Base-by-base conservation (phyloP, 2,329 filamentous ascomycete species). In the Boeremia exigua region DNA sequence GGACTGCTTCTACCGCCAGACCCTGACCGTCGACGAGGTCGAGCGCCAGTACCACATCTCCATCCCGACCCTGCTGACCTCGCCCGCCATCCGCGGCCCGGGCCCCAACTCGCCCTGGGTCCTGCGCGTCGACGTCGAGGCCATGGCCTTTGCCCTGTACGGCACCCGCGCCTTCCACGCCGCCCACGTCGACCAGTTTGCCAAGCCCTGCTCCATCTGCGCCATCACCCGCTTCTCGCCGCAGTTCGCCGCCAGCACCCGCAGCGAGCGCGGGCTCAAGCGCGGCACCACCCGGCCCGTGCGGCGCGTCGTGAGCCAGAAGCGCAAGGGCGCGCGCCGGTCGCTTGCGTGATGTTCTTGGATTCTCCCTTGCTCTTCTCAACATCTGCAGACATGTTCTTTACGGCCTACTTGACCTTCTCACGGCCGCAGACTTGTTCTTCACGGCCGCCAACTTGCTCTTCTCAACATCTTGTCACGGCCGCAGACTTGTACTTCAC, bases 1-100 rank as follows among this genome's bases (percentile, higher is more conserved):
- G 56, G 62, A 63, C 42, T 73, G 70, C 53, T 73, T 72, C 59
- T 72, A 69, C 50, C 59, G 63, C 7, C 69, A 71, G 45, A 59
- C 64, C 3, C 51, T 71, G 27, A 61, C 61, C 9, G 52, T 67
- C 45, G 58, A 69, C 9, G 71, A 73, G 57, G 60, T 73, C 10
- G 57, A 64, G 30, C 36, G 56, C 23, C 69, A 71, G 44, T 72
- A 69, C 48, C 70, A 73, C 58, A 62, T 71, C 48, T 59, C 59
- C 6, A 48, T 59, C 10, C 32, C 59, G 5, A 60, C 62, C 8
- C 34, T 67, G 19, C 40, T 59, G 15, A 11, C 55, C n/a, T 62
- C 56, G 1, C 59, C 56, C 25, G 32, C 45, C 6, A 62, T 71
- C 39, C 59, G 69, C 44, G 56, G 63, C 12, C 23, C 50, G 3